phyloP scores from a whole-genome alignment of 495 filamentous ascomycete species.

The Aspergillus bertholletiae region DNA sequence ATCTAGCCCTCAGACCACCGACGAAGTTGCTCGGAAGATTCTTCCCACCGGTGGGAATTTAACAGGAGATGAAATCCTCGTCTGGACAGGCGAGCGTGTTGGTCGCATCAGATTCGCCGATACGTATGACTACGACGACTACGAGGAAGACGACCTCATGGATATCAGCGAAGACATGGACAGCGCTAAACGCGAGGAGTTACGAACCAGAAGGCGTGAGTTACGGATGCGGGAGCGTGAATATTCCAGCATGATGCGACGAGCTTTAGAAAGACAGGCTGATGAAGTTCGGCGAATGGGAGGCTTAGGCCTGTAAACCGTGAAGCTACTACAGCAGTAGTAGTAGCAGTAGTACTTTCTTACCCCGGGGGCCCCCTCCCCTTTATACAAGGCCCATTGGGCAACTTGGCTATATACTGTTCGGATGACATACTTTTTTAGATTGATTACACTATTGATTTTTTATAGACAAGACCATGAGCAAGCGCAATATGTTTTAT shows the following conservation, averaged over 20 bases:
- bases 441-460: not conserved
- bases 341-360: too few species aligned
- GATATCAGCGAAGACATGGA: constrained; percentile 34
- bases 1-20: constrained; percentile 17
- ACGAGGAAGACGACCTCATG: constrained; percentile 42
- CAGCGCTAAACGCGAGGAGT: constrained; percentile 32
- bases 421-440: not conserved
- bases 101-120: constrained; percentile 65
- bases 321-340: not conserved
- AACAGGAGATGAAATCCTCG: constrained; percentile 59
- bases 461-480: not conserved
- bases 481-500: not conserved
- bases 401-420: not conserved
- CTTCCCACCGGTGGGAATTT: constrained; percentile 54
- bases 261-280: constrained; percentile 72
- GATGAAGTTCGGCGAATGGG: constrained; percentile 77
- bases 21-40: constrained; percentile 65
- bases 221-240: constrained; percentile 44
- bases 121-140: constrained; percentile 40
- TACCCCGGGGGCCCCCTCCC: too few species aligned
- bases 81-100: constrained; percentile 81
- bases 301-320: constrained; percentile 53
- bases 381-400: not conserved
- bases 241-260: constrained; percentile 68
- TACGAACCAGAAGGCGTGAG: constrained; percentile 39